These are phyloP conservation scores for Tetrahymena thermophila DNA, from an alignment of 73 alveolate species.

Conservation along the genomic window DNA sequence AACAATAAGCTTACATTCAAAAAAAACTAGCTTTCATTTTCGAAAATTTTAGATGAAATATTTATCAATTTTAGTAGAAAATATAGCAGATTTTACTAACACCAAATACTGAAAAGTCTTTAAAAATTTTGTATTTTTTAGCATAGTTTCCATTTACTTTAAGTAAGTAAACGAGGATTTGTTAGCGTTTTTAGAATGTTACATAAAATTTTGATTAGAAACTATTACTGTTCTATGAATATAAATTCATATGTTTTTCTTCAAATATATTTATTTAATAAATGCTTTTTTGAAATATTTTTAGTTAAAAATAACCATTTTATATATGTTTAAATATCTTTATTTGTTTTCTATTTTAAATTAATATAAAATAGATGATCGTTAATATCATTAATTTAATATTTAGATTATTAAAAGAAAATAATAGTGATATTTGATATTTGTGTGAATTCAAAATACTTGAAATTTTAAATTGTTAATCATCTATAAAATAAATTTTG, in stretches of 20 bases:
- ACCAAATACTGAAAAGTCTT: background rate
- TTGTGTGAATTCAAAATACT: background rate
- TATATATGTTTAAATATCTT: too few relatives aligned
- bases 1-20: too few relatives aligned
- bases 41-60: background rate
- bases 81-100: background rate
- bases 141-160: background rate
- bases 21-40: background rate
- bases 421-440: background rate
- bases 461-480: background rate
- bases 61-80: background rate
- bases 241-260: too few relatives aligned
- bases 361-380: too few relatives aligned
- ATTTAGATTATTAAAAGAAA: background rate
- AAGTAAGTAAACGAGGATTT: too few relatives aligned
- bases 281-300: too few relatives aligned
- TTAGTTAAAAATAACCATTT: too few relatives aligned
- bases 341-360: background rate
- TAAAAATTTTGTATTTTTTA: background rate
- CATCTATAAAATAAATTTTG: background rate
- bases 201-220: background rate
- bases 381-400: background rate
- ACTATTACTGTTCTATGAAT: background rate
- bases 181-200: background rate
- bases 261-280: too few relatives aligned